phyloP scores from a whole-genome alignment of 2,329 filamentous ascomycete genomes.

The Pyrenophora graminea region DNA sequence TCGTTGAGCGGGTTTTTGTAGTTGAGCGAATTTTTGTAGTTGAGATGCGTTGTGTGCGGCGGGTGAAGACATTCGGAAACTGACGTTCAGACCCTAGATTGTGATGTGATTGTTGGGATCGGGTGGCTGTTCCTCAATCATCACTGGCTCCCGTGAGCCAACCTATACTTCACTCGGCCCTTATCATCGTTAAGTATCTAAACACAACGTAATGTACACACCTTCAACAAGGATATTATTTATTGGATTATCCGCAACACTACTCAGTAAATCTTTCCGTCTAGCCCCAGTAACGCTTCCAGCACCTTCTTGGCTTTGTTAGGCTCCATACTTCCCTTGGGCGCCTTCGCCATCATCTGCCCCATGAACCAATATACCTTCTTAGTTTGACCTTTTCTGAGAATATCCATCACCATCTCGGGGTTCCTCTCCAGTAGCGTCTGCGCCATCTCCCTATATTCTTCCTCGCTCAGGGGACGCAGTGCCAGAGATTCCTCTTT shows the following conservation, averaged over 20 bases:
- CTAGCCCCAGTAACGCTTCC: conserved; percentile 50
- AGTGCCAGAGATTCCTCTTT: conserved; percentile 61
- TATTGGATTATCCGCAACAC: conserved; percentile 6
- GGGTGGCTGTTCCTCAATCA: background rate
- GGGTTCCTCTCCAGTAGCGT: conserved; percentile 59
- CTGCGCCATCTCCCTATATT: conserved; percentile 61
- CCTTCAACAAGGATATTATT: background rate
- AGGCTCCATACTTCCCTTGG: conserved; percentile 66
- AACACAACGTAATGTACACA: background rate
- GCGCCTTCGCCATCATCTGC: conserved; percentile 66
- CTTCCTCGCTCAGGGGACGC: conserved; percentile 57
- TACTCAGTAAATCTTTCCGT: background rate
- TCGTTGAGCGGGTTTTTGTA: no score
- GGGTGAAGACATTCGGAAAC: background rate
- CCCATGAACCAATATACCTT: conserved; percentile 72
- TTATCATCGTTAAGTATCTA: background rate
- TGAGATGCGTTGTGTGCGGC: no score
- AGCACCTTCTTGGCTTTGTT: conserved; percentile 61
- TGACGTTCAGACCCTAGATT: background rate
- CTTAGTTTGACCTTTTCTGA: conserved; percentile 62
- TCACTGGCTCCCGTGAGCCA: background rate
- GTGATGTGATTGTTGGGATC: background rate
- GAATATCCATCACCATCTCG: conserved; percentile 63
- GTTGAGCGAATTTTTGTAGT: no score
- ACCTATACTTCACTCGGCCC: background rate